Evolutionary conservation across 2,329 filamentous ascomycete genomes (phyloP), one percentile per base, ranked within the genome.

Genomic region (Fusarium abutilonis): DNA sequence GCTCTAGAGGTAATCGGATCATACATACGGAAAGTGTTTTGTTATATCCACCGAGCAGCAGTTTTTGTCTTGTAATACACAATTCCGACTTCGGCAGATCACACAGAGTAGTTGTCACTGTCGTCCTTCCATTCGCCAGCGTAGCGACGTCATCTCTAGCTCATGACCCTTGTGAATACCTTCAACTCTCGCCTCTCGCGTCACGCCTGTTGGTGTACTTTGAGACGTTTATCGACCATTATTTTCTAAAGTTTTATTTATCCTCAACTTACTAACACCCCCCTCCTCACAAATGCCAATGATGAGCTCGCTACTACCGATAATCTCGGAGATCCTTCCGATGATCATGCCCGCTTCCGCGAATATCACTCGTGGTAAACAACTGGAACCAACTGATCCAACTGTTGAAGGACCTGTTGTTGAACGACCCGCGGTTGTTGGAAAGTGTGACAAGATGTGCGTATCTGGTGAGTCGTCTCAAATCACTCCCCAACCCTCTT

Each of bases 381-480:
- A 81, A 76, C 59, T 78, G 74, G 45, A 80, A 76, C 72, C 80
- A 69, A 51, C 66, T 6, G 49, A 72, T 52, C 72, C 72, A 21
- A 73, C 71, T 3, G 73, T 71, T 26, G 69, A 73, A 35, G 74
- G 73, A 1, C 68, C 73, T 9, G 71, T 74, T 28, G 68, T 70
- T 21, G 73, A 78, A 56, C 71, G 77, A 52, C 78, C 81, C 47
- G 89, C 88, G n/a, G 81, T 92, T 44, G 80, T 88, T 41, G 81
- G 84, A 70, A 83, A 86, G 72, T 87, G 83, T 50, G 84, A 88
- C 57, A 84, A 83, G 58, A 83, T 92, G 75, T 90, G 89, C 71
- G 87, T 87, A 28, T 86, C 86, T 41, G 82, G 88, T 85, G 75
- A 77, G 84, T 69, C 47, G 23, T 44, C 46, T 41, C 31, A 1